Percentiles rank a stretch among this genome's conserved stretches.
Evolutionary conservation across 768 basidiomycete species (phyloP).

Genomic region (Tricholomella constricta): DNA sequence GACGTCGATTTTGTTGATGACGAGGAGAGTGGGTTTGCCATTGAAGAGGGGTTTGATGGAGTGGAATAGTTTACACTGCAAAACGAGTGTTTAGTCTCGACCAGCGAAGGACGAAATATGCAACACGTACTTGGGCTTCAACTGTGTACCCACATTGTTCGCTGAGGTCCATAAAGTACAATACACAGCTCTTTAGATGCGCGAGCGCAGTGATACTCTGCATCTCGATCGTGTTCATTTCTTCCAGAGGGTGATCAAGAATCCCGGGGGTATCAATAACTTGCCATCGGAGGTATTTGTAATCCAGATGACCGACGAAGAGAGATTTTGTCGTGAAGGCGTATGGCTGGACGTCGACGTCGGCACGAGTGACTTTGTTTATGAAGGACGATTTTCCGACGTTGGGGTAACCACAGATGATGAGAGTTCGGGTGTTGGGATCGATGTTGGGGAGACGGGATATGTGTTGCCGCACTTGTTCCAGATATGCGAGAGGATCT

Average conservation of each 20-base stretch:
- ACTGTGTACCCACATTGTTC: constrained; percentile 98
- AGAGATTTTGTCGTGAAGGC: constrained; percentile 99
- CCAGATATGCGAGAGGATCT: constrained; percentile 96
- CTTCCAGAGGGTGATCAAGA: constrained; percentile 96
- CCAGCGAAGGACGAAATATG: background rate
- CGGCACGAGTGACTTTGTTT: constrained; percentile 98
- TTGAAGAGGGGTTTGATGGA: constrained; percentile 98
- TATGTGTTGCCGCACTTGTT: constrained; percentile 99
- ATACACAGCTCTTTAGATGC: constrained; percentile 88
- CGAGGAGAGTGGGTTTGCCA: constrained; percentile 90
- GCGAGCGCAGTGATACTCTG: constrained; percentile 98
- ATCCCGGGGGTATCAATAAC: constrained; percentile 99
- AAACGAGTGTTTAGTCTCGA: background rate
- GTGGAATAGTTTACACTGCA: constrained; percentile 97
- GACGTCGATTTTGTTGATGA: constrained; percentile 98
- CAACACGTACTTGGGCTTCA: constrained; percentile 80
- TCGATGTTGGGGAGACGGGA: constrained; percentile 98
- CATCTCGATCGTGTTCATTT: constrained; percentile 99
- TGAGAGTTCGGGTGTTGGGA: constrained; percentile 94
- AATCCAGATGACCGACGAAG: constrained; percentile 98
- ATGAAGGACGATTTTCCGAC: constrained; percentile 99
- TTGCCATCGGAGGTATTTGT: constrained; percentile 99
- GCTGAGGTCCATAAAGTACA: constrained; percentile 99
- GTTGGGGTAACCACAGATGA: constrained; percentile 99
- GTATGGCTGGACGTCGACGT: constrained; percentile 99